A percentile compares a stretch with the other conserved stretches of the same genome.
Conservation (phyloP, 768 basidiomycete genomes). For the Lepiota brunneoincarnata region DNA sequence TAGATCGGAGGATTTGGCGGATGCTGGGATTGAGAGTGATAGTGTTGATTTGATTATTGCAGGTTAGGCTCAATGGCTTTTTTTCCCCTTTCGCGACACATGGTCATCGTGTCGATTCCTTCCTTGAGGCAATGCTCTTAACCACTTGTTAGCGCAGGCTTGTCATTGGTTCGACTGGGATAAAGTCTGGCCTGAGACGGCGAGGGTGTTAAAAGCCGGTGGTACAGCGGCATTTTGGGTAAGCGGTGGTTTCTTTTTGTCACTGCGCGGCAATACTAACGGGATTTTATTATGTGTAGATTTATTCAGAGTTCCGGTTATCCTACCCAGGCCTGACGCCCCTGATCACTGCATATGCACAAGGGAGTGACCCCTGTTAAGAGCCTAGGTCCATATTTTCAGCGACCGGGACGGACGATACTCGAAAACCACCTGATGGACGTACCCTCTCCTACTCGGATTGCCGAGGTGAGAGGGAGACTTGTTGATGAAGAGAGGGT, state of each 20-base stretch:
- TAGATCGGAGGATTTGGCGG: constrained; percentile 53
- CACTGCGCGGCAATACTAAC: not conserved
- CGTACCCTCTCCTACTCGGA: constrained; percentile 51
- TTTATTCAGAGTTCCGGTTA: constrained; percentile 74
- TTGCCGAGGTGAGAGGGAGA: constrained; percentile 20
- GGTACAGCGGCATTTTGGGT: constrained; percentile 80
- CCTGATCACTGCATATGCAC: constrained; percentile 60
- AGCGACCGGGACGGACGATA: constrained; percentile 77
- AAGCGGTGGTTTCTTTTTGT: constrained; percentile 15
- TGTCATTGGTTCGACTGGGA: constrained; percentile 82
- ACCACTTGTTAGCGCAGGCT: constrained; percentile 54
- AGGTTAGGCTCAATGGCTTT: constrained; percentile 44
- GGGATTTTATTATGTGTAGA: constrained; percentile 23
- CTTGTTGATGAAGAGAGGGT: constrained; percentile 40
- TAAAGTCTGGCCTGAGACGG: constrained; percentile 67
- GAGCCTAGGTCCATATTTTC: constrained; percentile 72
- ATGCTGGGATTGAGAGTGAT: constrained; percentile 37
- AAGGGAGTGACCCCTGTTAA: constrained; percentile 50
- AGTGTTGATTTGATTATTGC: constrained; percentile 68
- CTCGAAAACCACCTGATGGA: constrained; percentile 68
- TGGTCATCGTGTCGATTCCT: not conserved
- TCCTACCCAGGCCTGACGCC: constrained; percentile 57
- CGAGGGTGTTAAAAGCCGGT: constrained; percentile 53
- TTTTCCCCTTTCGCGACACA: not conserved
- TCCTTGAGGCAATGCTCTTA: not conserved